Base-by-base conservation (phyloP, 352 stramenopile species). In the Globisporangium cylindrosporum region DNA sequence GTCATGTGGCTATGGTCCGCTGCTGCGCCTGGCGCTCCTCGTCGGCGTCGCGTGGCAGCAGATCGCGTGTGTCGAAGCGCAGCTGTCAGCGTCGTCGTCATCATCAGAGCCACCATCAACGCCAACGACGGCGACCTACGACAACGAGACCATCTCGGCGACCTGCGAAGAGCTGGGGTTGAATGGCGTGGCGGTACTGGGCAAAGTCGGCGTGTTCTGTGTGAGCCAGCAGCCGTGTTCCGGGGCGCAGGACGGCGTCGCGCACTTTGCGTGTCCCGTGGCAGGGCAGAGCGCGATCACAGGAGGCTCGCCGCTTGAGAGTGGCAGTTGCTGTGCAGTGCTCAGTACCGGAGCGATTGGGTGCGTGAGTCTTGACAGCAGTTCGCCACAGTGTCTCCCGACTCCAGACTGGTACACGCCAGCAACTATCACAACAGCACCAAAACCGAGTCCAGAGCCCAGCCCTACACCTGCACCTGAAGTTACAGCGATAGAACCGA, bases 241-340 rank as follows among this genome's bases (percentile, higher is more conserved):
- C 15, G 80, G 80, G 2, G 60, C 41, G 0, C 32, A 67, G 7
- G 41, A 54, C 14, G 3, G 34, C 4, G 34, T 69, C 63, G 27
- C 49, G 8, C 32, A 46, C 9, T 71, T 80, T n/a, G 69, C 70
- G 0, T 89, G 80, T 55, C 80, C 80, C 3, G 53, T 46, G 7
- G 62, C 65, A 12, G 78, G 78, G 25, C 68, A 73, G 25, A 54
- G 55, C 4, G 60, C 25, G 7, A n/a, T 67, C 27, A 73, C 57
- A 8, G 69, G 70, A 1, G 24, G 14, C 0, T 51, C 43, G 8
- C 58, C 48, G 36, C 56, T 89, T 10, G 25, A 54, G 15, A 34
- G 29, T 25, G 78, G 80, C 59, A 85, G 74, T 59, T 89, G 80
- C 74, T 89, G 80, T 49, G 75, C 80, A 3, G 67, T 76, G 4